Evolutionary conservation across 257 asterid genomes (phyloP), one percentile per base, ranked within the genome.

Genomic region (Echium plantagineum): DNA sequence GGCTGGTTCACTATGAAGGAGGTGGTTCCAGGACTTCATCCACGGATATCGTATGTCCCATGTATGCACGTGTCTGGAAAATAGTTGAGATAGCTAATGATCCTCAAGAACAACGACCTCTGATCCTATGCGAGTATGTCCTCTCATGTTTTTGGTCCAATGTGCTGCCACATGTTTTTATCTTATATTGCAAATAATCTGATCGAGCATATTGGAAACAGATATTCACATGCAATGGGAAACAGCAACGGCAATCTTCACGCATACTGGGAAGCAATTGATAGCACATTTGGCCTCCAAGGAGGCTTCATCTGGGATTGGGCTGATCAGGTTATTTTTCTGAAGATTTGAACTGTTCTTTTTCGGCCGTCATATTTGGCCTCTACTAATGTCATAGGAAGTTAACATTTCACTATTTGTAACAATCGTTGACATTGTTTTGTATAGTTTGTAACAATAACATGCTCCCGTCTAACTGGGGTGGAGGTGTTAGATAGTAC

Each of bases 231-330:
- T 81, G 71, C 98, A 24, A 91, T 91, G 98, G 96, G 98, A 61
- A 91, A 91, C 85, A 91, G 98, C 87, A 91, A 70, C 7, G 98
- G 95, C n/a, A 88, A 84, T 80, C 84, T 91, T 72, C 78, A 78
- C 21, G 81, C 85, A 72, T 88, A 91, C 72, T 88, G 98, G 98
- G 95, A 91, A 85, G 97, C 97, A 71, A 88, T 91, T 66, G 98
- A 91, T 79, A 81, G 63, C 83, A 91, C 93, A 30, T 85, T 91
- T 78, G 98, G 98, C 69, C 93, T 91, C 38, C 98, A 91, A 74
- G 98, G 98, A 71, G 98, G 98, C 63, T 88, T 91, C 77, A 88
- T 91, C 59, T 91, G 98, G 98, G 98, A 91, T 31, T 91, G 98
- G 98, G 98, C 76, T 84, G 96, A 88, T 76, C 96, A 91, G 98